Percentiles rank a stretch among this genome's conserved stretches.
phyloP scores from a whole-genome alignment of 306 rosid species.

The Lablab purpureus region DNA sequence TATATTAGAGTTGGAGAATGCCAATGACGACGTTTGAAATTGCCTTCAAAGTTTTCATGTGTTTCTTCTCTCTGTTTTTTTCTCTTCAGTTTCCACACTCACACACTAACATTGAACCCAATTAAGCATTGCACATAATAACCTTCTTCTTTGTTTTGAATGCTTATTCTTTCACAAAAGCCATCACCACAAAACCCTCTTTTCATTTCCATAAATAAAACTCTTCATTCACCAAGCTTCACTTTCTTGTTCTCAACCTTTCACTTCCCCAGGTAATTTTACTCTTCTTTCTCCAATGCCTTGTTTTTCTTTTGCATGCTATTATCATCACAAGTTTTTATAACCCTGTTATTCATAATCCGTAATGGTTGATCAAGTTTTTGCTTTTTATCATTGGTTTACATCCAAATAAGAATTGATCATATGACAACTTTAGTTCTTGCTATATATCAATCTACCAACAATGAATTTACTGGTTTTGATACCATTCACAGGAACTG shows the following conservation, averaged over 20 bases:
- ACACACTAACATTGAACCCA: conserved; percentile 37
- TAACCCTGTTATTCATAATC: too few species aligned
- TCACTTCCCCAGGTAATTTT: conserved; percentile 20
- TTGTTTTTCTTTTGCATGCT: not conserved
- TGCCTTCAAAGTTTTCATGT: conserved; percentile 28
- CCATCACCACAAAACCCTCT: conserved; percentile 40
- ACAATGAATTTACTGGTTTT: not conserved
- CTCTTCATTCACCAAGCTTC: conserved; percentile 47
- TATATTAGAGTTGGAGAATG: conserved; percentile 36
- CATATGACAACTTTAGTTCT: not conserved
- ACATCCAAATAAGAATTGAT: too few species aligned
- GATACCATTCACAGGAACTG: conserved; percentile 3
- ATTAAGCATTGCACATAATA: conserved; percentile 47
- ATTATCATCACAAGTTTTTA: too few species aligned
- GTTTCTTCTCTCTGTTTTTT: conserved; percentile 22
- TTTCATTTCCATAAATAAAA: conserved; percentile 22
- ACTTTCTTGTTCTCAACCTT: conserved; percentile 6
- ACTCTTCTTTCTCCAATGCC: not conserved
- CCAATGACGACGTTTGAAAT: conserved; percentile 53
- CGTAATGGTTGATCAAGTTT: too few species aligned
- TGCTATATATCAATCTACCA: not conserved
- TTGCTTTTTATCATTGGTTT: too few species aligned
- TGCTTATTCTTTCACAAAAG: conserved; percentile 51
- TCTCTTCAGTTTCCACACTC: not conserved
- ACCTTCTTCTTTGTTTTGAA: conserved; percentile 47